Base-by-base conservation (phyloP, 805 yeast species). In the Candida qinlingensis region DNA sequence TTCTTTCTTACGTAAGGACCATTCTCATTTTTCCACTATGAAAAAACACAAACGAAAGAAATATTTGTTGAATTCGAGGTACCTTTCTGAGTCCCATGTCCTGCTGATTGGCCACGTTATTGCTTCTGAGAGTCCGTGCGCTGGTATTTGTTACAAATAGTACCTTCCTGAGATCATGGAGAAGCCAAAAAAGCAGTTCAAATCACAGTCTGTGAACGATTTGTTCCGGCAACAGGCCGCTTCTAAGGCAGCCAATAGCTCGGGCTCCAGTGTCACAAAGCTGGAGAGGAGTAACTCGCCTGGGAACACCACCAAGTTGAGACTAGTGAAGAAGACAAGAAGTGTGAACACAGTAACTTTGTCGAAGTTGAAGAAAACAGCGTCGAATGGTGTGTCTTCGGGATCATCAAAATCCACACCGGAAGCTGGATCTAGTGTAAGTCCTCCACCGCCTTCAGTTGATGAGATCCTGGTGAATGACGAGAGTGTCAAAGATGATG, bases 171-270 rank as follows among this genome's bases (percentile, higher is more conserved):
- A 11, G 11, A 31, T 11, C 11, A 45, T 46, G 46, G 46, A 43
- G 9, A 54, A 53, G 39, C 61, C 63, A 4, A 60, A 59, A 50
- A 59, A 58, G 40, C 60, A 58, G 49, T 60, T 60, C 55, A 60
- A 60, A 49, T 60, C 64, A 8, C 62, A 60, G 48, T 58, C 62
- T 1, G 64, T 60, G 29, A 60, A 60, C 50, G 55, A 50, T 35
- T 38, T 60, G 48, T 60, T 60, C 50, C 48, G 63, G 43, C 60
- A 56, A 31, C 58, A 58, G 41, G 46, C 51, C 4, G 25, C 54
- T 5, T 12, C 39, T 5, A 41, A 41, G 28, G 36, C 44, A 12
- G 36, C 35, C 34, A 31, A 25, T 26, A 38, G 37, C 7, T 36
- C 29, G n/a, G 37, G 11, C 19, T 33, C n/a, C 13, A 12, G 19